Evolutionary conservation across 140 eudicot species (phyloP).

Genomic region (Erigeron philadelphicus): DNA sequence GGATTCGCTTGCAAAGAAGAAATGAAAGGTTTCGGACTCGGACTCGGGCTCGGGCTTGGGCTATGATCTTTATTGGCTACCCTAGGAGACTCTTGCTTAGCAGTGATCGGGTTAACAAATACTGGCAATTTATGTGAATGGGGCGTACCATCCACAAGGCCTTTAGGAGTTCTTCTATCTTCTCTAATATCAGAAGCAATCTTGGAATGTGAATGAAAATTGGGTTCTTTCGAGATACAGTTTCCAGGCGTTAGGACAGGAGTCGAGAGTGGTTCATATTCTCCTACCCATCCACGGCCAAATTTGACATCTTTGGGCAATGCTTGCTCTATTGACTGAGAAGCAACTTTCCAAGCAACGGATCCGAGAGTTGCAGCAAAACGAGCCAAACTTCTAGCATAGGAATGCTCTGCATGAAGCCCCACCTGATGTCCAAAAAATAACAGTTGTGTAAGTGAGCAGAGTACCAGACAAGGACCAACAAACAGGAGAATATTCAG

Average conservation of each 20-base stretch:
- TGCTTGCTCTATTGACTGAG: constrained; percentile 78
- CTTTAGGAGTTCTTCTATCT: constrained; percentile 23
- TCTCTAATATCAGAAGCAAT: constrained; percentile 22
- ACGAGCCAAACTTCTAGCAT: constrained; percentile 90
- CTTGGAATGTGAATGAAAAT: constrained; percentile 32
- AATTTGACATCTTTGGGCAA: constrained; percentile 68
- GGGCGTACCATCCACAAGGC: constrained; percentile 14
- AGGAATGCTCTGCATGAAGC: constrained; percentile 72
- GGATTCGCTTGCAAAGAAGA: constrained; percentile 34
- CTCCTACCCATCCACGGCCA: constrained; percentile 99
- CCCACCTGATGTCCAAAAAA: constrained; percentile 63
- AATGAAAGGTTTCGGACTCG: constrained; percentile 29
- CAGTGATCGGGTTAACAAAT: constrained; percentile 15
- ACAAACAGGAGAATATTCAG: constrained; percentile 2
- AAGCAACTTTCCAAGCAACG: constrained; percentile 88
- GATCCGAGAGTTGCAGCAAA: constrained; percentile 90
- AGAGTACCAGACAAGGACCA: background rate
- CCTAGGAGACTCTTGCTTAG: constrained; percentile 42
- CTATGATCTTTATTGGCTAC: constrained; percentile 23
- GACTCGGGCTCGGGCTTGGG: constrained; percentile 9
- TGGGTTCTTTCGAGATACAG: constrained; percentile 38
- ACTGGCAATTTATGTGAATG: too few relatives aligned
- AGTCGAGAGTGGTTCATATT: constrained; percentile 92
- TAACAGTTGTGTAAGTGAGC: constrained; percentile 16
- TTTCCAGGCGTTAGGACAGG: constrained; percentile 51